Percentiles rank a stretch among this genome's conserved stretches.
Evolutionary conservation across 495 filamentous ascomycete genomes (phyloP).

Genomic region (Lophium mytilinum): DNA sequence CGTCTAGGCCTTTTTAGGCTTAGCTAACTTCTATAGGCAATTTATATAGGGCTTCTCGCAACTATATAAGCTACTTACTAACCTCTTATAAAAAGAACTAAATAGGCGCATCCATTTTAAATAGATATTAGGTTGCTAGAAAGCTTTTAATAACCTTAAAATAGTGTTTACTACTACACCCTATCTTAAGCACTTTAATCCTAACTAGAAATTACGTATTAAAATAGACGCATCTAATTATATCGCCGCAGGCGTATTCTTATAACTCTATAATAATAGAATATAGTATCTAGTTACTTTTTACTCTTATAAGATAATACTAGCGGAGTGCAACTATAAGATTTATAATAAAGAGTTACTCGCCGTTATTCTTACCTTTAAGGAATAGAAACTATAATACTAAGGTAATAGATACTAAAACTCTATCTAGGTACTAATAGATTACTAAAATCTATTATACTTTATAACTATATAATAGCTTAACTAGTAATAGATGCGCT

Average conservation of each 20-base stretch:
- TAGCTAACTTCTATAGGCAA: conserved; percentile 22
- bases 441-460: too few relatives aligned
- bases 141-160: too few relatives aligned
- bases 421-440: too few relatives aligned
- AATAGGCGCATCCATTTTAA: too few relatives aligned
- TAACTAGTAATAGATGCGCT: too few relatives aligned
- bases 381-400: neutral
- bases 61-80: too few relatives aligned
- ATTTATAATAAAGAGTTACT: conserved; percentile 34
- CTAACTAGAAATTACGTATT: conserved; percentile 11
- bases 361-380: conserved; percentile 29
- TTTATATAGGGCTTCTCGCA: conserved; percentile 16
- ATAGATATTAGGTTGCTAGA: too few relatives aligned
- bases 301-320: conserved; percentile 25
- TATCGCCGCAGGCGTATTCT: conserved; percentile 17
- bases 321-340: conserved; percentile 25
- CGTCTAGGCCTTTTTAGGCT: conserved; percentile 17
- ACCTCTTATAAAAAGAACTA: too few relatives aligned
- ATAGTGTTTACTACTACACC: conserved; percentile 33
- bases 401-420: too few relatives aligned
- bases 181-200: conserved; percentile 24
- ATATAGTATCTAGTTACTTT: conserved; percentile 18
- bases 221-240: conserved; percentile 27
- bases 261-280: neutral
- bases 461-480: too few relatives aligned